Base-by-base conservation (phyloP, 441 rosid genomes). In the Gossypium trilobum region DNA sequence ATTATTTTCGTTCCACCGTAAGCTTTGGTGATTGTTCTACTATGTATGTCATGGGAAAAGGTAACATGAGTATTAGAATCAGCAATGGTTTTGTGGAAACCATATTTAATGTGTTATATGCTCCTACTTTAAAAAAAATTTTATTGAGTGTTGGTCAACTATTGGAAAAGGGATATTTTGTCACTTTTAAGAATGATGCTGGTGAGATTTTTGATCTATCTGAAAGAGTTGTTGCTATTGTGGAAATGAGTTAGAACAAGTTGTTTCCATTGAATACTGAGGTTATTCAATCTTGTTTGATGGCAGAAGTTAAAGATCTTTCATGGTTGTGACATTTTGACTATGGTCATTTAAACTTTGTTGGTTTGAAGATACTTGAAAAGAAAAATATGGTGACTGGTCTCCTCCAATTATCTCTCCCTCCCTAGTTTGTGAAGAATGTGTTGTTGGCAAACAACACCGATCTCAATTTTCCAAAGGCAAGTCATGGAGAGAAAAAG, bases 1-100 rank as follows among this genome's bases (percentile, higher is more conserved):
- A 67, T 8, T 11, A 5, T 11, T 61, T 61, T 16, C 19, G 0
- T 61, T 31, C 23, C 5, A 61, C 2, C 0, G 5, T 61, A 0
- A 64, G 9, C 3, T 64, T 65, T 42, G 31, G 33, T 39, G 14
- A 19, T 78, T 68, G 16, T 51, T 73, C 29, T 23, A 68, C 50
- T 22, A 0, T 61, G 66, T 2, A 14, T 27, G 23, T 31, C 0
- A 31, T 29, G 1, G 23, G 0, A 61, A 31, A 61, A 1, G 2
- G 23, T 14, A 10, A 61, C n/a, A 14, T 61, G 6, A 61, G 8
- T 0, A 29, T n/a, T 10, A 23, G 17, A 64, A 17, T 14, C n/a
- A 14, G 16, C 0, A 51, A 14, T 51, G 22, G 20, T 13, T 16
- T 14, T 51, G 55, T 14, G 2, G 55, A 64, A 63, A 64, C 11